These are phyloP conservation scores for Globisporangium acanthophoron DNA, from an alignment of 352 stramenopile species.

Conservation along the genomic window DNA sequence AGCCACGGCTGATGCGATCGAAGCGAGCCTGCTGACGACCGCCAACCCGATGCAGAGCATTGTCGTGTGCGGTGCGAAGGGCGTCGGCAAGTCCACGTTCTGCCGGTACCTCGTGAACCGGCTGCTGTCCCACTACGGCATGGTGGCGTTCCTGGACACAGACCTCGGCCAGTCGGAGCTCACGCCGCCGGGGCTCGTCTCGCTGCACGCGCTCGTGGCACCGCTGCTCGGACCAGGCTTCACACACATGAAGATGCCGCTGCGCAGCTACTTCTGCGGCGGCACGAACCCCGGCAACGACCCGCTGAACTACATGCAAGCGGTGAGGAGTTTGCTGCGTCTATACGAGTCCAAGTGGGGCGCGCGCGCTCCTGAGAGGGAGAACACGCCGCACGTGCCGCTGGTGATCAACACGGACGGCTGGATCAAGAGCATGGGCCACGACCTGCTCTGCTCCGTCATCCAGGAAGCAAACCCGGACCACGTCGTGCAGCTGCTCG, in stretches of 20 bases:
- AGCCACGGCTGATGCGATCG: constrained; percentile 33
- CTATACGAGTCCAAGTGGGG: constrained; percentile 60
- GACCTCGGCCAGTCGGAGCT: constrained; percentile 95
- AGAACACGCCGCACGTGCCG: constrained; percentile 36
- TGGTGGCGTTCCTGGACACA: constrained; percentile 92
- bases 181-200: constrained; percentile 89
- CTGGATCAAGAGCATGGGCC: constrained; percentile 97
- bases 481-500: constrained; percentile 93
- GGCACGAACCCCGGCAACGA: constrained; percentile 72
- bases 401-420: constrained; percentile 97
- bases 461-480: constrained; percentile 79
- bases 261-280: constrained; percentile 73
- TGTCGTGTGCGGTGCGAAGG: constrained; percentile 92
- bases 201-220: constrained; percentile 81
- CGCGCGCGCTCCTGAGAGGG: neutral
- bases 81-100: constrained; percentile 95
- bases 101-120: constrained; percentile 93
- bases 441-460: constrained; percentile 91
- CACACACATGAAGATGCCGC: constrained; percentile 81
- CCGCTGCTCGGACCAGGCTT: constrained; percentile 91
- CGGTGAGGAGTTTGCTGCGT: constrained; percentile 62
- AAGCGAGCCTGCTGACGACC: constrained; percentile 24
- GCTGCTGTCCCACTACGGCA: constrained; percentile 61
- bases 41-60: constrained; percentile 40
- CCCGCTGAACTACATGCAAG: constrained; percentile 68